phyloP scores from a whole-genome alignment of 805 yeast genomes.

The Candida maesae region DNA sequence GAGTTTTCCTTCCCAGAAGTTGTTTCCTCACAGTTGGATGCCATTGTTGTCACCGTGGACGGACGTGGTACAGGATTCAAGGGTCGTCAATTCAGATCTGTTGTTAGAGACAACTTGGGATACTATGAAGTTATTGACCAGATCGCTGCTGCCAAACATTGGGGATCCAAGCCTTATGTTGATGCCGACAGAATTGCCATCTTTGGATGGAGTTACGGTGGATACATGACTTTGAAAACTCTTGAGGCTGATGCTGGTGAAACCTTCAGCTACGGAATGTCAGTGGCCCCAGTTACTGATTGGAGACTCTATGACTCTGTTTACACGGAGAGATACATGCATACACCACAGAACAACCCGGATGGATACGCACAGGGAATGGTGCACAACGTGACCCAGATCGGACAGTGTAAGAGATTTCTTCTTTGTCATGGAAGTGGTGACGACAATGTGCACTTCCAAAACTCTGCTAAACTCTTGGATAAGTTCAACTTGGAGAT shows the following conservation, averaged over 20 bases:
- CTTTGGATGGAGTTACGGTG: conserved; percentile 99
- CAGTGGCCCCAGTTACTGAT: conserved; percentile 97
- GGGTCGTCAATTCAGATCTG: conserved; percentile 71
- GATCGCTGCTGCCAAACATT: conserved; percentile 73
- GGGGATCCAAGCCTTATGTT: conserved; percentile 61
- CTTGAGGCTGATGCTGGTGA: conserved; percentile 75
- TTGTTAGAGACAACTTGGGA: conserved; percentile 82
- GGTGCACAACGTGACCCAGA: conserved; percentile 51
- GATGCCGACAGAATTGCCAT: conserved; percentile 69
- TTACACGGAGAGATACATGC: conserved; percentile 94
- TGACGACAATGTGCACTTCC: conserved; percentile 96
- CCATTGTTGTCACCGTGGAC: conserved; percentile 91
- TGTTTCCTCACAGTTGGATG: conserved; percentile 70
- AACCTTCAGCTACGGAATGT: conserved; percentile 81
- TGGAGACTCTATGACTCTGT: conserved; percentile 91
- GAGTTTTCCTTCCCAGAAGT: conserved; percentile 66
- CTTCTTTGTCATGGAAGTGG: conserved; percentile 94
- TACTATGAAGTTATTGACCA: conserved; percentile 82
- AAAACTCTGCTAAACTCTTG: conserved; percentile 73
- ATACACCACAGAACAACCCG: conserved; percentile 65
- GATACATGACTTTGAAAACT: conserved; percentile 86
- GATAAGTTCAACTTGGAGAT: conserved; percentile 69
- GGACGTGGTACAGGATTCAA: conserved; percentile 95
- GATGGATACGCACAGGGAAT: conserved; percentile 58
- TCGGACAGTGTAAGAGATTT: conserved; percentile 61